phyloP scores from a whole-genome alignment of 495 filamentous ascomycete species.

The Penicillium chermesinum region DNA sequence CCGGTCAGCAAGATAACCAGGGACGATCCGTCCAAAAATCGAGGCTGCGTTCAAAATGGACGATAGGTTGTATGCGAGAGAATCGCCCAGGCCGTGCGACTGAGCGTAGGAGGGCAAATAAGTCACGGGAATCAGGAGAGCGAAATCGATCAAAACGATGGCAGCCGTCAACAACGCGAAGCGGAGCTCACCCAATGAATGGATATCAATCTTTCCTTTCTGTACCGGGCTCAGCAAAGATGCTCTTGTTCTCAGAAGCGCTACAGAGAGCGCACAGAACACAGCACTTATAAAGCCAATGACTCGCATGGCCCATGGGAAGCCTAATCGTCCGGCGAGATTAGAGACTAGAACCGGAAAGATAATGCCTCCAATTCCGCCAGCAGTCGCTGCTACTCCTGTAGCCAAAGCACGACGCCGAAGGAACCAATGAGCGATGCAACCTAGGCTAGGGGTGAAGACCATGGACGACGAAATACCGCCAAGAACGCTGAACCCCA shows the following conservation, averaged over 20 bases:
- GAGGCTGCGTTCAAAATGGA: slow-evolving; percentile 48
- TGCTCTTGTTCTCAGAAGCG: slow-evolving; percentile 21
- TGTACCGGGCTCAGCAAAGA: slow-evolving; percentile 11
- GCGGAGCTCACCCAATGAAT: slow-evolving; percentile 25
- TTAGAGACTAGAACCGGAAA: slow-evolving; percentile 66
- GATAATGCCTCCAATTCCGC: slow-evolving; percentile 64
- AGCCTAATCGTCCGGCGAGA: slow-evolving; percentile 60
- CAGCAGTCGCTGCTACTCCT: slow-evolving; percentile 65
- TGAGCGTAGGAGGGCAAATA: slow-evolving; percentile 61
- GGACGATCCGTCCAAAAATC: slow-evolving; percentile 40
- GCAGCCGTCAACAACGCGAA: slow-evolving; percentile 50
- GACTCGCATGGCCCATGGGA: slow-evolving; percentile 66
- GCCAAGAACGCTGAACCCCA: slow-evolving; percentile 36
- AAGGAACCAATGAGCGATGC: slow-evolving; percentile 65
- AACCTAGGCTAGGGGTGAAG: slow-evolving; percentile 58
- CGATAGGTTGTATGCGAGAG: slow-evolving; percentile 46
- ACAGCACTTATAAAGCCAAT: slow-evolving; percentile 59
- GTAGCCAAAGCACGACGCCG: slow-evolving; percentile 64
- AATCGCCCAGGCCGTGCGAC: slow-evolving; percentile 8
- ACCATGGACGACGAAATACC: slow-evolving; percentile 38
- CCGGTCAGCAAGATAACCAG: slow-evolving; percentile 60
- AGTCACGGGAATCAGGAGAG: slow-evolving; percentile 64
- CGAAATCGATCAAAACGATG: slow-evolving; percentile 72
- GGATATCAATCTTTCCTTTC: slow-evolving; percentile 12
- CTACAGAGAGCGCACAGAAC: slow-evolving; percentile 29